Percentiles rank a stretch among this genome's conserved stretches.
phyloP scores from a whole-genome alignment of 1,284 basidiomycete genomes.

The Xerocomus cyaneibrunnescens region DNA sequence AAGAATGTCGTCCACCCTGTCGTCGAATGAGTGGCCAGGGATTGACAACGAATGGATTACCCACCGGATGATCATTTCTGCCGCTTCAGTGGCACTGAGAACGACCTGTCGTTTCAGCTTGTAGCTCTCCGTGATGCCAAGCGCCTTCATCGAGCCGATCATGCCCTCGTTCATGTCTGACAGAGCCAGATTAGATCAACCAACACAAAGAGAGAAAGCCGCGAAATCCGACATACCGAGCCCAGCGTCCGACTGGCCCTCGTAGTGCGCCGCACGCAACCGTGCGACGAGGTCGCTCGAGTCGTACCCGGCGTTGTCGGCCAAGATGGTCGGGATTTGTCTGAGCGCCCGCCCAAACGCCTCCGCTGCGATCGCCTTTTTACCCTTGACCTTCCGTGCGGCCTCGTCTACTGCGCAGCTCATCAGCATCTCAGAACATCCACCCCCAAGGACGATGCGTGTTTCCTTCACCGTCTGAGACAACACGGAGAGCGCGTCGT shows the following conservation, averaged over 20 bases:
- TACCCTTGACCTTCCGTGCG: conserved; percentile 84
- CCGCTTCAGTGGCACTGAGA: conserved; percentile 91
- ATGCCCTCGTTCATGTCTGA: conserved; percentile 85
- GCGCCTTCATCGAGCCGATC: conserved; percentile 84
- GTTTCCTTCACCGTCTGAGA: conserved; percentile 99
- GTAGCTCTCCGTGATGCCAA: conserved; percentile 95
- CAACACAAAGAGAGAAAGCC: not conserved
- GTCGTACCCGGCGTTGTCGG: conserved; percentile 98
- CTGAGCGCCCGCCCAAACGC: conserved; percentile 87
- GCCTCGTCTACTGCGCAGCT: conserved; percentile 91
- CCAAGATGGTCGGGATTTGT: conserved; percentile 95
- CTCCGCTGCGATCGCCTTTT: conserved; percentile 95
- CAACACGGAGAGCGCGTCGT: conserved; percentile 96
- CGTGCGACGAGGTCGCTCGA: conserved; percentile 93
- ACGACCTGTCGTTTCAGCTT: conserved; percentile 98
- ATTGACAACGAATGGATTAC: conserved; percentile 33
- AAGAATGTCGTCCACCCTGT: conserved; percentile 68
- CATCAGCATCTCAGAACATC: conserved; percentile 99
- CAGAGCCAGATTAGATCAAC: not conserved
- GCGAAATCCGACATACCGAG: conserved; percentile 55
- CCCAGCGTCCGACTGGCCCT: conserved; percentile 82
- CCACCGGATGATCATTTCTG: conserved; percentile 97
- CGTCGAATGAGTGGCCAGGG: conserved; percentile 9
- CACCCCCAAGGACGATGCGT: conserved; percentile 90
- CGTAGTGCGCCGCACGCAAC: conserved; percentile 92